These are phyloP conservation scores for Plantago major DNA, from an alignment of 257 asterid species.

Conservation along the genomic window DNA sequence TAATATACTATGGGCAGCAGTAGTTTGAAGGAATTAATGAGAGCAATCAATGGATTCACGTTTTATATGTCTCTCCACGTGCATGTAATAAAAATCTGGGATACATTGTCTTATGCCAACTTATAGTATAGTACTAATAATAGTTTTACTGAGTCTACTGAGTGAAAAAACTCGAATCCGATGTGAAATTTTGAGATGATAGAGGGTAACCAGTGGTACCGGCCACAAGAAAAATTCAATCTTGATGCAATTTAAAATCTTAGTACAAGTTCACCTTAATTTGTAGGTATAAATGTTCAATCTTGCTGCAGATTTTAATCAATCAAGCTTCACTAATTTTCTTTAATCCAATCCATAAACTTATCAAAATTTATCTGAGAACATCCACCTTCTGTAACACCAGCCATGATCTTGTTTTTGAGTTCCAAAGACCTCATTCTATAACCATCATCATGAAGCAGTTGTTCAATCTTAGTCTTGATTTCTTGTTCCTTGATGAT, in stretches of 20 bases:
- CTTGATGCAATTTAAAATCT: too few species aligned
- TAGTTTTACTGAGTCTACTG: too few species aligned
- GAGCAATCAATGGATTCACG: slow-evolving; percentile 9
- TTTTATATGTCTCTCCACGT: slow-evolving; percentile 1
- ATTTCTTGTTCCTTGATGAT: slow-evolving; percentile 27
- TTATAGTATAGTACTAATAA: too few species aligned
- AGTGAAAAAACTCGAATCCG: too few species aligned
- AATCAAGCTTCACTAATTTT: neutral
- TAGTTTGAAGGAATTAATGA: slow-evolving; percentile 9
- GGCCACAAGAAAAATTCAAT: too few species aligned
- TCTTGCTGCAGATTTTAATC: neutral
- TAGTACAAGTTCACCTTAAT: too few species aligned
- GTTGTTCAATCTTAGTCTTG: slow-evolving; percentile 25
- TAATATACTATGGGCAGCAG: neutral
- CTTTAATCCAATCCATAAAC: slow-evolving; percentile 36
- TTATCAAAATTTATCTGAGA: slow-evolving; percentile 27
- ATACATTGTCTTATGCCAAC: too few species aligned
- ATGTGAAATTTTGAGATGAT: too few species aligned
- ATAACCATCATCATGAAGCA: slow-evolving; percentile 22
- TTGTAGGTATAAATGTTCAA: neutral
- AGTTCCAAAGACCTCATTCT: slow-evolving; percentile 28
- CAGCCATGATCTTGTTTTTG: slow-evolving; percentile 12
- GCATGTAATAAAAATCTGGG: neutral
- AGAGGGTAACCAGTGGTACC: too few species aligned
- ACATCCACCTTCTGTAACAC: slow-evolving; percentile 25